Evolutionary conservation across 768 basidiomycete genomes (phyloP).

Genomic region (Psilocybe cyanescens): DNA sequence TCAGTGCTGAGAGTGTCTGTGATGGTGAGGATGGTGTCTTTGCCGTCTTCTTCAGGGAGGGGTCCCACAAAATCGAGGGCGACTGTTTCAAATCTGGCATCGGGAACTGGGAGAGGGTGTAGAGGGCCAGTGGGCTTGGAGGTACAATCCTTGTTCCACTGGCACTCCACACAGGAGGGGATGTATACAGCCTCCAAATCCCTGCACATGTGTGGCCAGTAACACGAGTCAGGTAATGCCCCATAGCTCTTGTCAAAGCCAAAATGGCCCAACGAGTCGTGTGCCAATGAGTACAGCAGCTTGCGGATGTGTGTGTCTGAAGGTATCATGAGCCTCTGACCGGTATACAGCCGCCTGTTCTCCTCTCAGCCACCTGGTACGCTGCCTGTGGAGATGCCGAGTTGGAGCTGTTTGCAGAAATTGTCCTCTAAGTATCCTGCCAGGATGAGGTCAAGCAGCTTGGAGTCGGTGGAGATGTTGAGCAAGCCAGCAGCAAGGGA

Average conservation of each 20-base stretch:
- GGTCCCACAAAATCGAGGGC: constrained; percentile 34
- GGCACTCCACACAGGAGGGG: constrained; percentile 35
- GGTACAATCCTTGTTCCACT: constrained; percentile 37
- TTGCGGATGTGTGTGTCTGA: constrained; percentile 14
- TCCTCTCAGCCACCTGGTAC: not conserved
- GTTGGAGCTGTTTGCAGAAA: not conserved
- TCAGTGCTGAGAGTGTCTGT: constrained; percentile 29
- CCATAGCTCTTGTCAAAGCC: constrained; percentile 36
- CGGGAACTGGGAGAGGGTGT: constrained; percentile 24
- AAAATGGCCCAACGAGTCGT: constrained; percentile 36
- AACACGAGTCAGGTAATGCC: constrained; percentile 25
- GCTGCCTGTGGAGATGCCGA: too few species aligned
- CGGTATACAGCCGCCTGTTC: constrained; percentile 27
- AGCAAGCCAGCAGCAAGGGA: not conserved
- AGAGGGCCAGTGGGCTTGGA: constrained; percentile 33
- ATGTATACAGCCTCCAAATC: constrained; percentile 37
- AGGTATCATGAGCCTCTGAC: constrained; percentile 26
- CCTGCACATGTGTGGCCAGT: constrained; percentile 39
- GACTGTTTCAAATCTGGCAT: constrained; percentile 12
- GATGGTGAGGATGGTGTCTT: constrained; percentile 25
- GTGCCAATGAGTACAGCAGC: constrained; percentile 28
- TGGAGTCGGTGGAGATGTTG: not conserved
- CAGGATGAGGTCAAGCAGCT: not conserved
- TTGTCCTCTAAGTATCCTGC: not conserved
- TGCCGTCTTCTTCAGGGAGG: constrained; percentile 28